A percentile compares a stretch with the other conserved stretches of the same genome.
Evolutionary conservation across 345 rosid genomes (phyloP).

Genomic region (Eucalyptus sp.): DNA sequence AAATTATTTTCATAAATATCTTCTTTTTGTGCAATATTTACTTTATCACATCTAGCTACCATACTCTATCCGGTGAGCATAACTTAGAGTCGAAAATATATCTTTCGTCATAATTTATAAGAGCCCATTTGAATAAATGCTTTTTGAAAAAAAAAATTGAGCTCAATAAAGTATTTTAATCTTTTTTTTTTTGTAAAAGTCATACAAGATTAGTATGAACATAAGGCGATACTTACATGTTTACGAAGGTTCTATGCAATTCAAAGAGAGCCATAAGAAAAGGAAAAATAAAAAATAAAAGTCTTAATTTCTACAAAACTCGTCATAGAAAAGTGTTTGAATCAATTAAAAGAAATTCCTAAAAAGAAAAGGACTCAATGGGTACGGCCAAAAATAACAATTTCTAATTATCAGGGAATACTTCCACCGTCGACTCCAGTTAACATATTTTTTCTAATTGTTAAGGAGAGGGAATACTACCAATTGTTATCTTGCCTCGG

Average conservation of each 20-base stretch:
- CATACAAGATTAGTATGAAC: background rate
- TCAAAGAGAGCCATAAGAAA: background rate
- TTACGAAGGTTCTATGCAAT: background rate
- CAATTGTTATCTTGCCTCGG: background rate
- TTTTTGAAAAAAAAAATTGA: rapidly evolving
- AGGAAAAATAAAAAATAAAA: background rate
- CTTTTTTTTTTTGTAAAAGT: rapidly evolving
- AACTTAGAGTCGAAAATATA: background rate
- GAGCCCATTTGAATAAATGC: background rate
- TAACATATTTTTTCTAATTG: background rate
- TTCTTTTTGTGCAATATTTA: rapidly evolving
- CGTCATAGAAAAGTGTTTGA: rapidly evolving
- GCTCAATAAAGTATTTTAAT: background rate
- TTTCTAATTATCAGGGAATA: rapidly evolving
- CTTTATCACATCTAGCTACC: background rate
- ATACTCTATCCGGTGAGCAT: background rate
- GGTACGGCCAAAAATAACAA: rapidly evolving
- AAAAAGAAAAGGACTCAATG: background rate
- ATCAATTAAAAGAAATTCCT: background rate
- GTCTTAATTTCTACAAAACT: rapidly evolving
- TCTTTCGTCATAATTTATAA: rapidly evolving
- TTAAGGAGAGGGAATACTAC: no score
- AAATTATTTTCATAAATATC: background rate
- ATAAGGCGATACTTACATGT: background rate
- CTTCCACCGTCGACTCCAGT: rapidly evolving